phyloP scores from a whole-genome alignment of 176 grass and related monocot genomes.

The Rhynchospora pubera region DNA sequence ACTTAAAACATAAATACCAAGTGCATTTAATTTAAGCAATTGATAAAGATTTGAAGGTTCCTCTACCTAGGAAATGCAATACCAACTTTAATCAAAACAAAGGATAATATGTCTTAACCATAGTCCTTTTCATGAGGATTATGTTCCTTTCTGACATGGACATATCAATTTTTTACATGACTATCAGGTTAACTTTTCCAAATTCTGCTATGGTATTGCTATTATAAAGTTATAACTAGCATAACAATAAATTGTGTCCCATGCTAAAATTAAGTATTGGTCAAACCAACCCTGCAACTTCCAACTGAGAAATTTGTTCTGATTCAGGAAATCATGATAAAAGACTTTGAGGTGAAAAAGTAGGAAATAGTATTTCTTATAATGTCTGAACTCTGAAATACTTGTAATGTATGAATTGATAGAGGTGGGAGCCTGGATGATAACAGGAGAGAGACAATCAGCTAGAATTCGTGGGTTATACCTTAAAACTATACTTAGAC shows the following conservation, averaged over 20 bases:
- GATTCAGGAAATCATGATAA: background rate
- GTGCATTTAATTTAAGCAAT: background rate
- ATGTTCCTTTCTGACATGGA: background rate
- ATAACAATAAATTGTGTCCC: background rate
- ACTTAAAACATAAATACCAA: background rate
- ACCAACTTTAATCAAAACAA: background rate
- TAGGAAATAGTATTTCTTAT: background rate
- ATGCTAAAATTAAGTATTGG: background rate
- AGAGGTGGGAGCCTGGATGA: conserved; percentile 79
- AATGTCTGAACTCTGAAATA: background rate
- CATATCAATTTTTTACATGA: background rate
- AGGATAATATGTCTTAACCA: background rate
- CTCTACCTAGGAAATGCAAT: background rate
- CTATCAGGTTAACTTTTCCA: background rate
- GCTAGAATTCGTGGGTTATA: conserved; percentile 58
- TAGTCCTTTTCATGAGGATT: background rate
- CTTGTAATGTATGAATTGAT: background rate
- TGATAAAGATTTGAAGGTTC: background rate
- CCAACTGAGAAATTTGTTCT: background rate
- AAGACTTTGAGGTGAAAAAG: background rate
- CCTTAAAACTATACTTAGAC: conserved; percentile 62
- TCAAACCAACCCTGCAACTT: background rate
- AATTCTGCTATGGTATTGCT: background rate
- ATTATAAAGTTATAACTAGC: no score
- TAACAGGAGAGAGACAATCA: conserved; percentile 66